Conservation (phyloP, 2,329 filamentous ascomycete genomes). For the Stachybotrys echinatus region DNA sequence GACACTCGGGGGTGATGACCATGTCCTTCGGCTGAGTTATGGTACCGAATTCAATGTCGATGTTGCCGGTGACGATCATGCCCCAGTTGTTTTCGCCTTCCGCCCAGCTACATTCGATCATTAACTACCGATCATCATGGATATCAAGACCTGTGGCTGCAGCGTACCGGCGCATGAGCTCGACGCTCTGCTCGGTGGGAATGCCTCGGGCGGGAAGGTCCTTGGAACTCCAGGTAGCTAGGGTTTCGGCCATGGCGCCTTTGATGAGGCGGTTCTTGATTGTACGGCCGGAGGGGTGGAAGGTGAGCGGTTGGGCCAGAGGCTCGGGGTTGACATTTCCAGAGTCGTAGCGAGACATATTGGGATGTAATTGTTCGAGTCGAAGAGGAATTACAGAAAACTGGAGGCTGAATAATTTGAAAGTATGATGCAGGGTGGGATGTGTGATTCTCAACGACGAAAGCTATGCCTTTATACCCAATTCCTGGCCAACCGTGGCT, state of each 20-base stretch:
- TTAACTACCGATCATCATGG: no score
- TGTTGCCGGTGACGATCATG: slow-evolving; percentile 55
- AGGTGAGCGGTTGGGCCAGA: slow-evolving; percentile 38
- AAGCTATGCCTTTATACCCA: no score
- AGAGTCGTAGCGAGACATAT: slow-evolving; percentile 13
- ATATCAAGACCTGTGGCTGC: no score
- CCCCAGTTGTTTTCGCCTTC: slow-evolving; percentile 40
- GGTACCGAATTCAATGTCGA: slow-evolving; percentile 55
- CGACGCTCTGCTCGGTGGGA: slow-evolving; percentile 30
- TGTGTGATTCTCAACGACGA: no score
- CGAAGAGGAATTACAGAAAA: no score
- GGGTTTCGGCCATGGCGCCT: slow-evolving; percentile 57
- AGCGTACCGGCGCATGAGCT: slow-evolving; percentile 43
- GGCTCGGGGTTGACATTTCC: slow-evolving; percentile 10
- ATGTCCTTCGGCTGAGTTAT: slow-evolving; percentile 47
- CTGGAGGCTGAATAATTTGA: no score
- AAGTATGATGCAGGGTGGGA: no score
- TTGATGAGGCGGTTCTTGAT: slow-evolving; percentile 60
- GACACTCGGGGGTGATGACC: slow-evolving; percentile 47
- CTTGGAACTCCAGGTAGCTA: slow-evolving; percentile 52
- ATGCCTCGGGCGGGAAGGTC: slow-evolving; percentile 39
- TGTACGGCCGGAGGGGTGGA: slow-evolving; percentile 42
- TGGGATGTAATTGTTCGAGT: slow-evolving; percentile 4
- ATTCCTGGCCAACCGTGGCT: no score
- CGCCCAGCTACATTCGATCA: slow-evolving; percentile 51